These are phyloP conservation scores for Tubosaeta sp. DNA, from an alignment of 768 basidiomycete genomes.

Conservation along the genomic window DNA sequence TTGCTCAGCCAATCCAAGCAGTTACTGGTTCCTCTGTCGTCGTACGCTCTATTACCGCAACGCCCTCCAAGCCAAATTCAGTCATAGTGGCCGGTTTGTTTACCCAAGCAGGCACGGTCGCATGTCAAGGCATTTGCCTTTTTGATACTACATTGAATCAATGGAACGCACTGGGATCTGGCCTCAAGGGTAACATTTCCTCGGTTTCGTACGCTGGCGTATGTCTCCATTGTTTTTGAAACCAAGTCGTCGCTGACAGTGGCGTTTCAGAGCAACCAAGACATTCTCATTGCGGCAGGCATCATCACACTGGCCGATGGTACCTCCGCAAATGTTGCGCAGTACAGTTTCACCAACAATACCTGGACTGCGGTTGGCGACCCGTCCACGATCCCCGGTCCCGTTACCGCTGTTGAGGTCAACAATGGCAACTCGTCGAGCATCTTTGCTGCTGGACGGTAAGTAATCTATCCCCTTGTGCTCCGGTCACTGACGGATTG, in stretches of 20 bases:
- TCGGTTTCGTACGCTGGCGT: slow-evolving; percentile 81
- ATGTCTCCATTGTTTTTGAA: slow-evolving; percentile 24
- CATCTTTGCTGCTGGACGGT: slow-evolving; percentile 89
- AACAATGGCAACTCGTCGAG: slow-evolving; percentile 78
- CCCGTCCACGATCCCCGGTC: slow-evolving; percentile 69
- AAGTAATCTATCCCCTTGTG: slow-evolving; percentile 24
- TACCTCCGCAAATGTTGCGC: slow-evolving; percentile 65
- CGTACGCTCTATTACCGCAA: slow-evolving; percentile 67
- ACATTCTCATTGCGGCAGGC: slow-evolving; percentile 75
- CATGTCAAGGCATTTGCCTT: slow-evolving; percentile 75
- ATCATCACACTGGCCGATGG: slow-evolving; percentile 65
- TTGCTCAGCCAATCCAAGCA: slow-evolving; percentile 58
- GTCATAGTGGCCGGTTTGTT: slow-evolving; percentile 91
- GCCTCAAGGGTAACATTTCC: slow-evolving; percentile 77
- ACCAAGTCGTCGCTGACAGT: slow-evolving; percentile 4
- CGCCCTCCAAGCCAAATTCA: slow-evolving; percentile 53
- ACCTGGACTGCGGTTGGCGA: slow-evolving; percentile 73
- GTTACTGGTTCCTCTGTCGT: slow-evolving; percentile 50
- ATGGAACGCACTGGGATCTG: slow-evolving; percentile 78
- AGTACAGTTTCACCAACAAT: slow-evolving; percentile 64
- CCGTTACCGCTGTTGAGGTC: slow-evolving; percentile 83
- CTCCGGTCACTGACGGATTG: background rate
- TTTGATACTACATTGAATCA: slow-evolving; percentile 64
- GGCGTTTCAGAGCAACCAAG: slow-evolving; percentile 51
- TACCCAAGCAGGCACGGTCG: slow-evolving; percentile 65